Conservation (phyloP, 305 asterid species). For the Striga hermonthica region DNA sequence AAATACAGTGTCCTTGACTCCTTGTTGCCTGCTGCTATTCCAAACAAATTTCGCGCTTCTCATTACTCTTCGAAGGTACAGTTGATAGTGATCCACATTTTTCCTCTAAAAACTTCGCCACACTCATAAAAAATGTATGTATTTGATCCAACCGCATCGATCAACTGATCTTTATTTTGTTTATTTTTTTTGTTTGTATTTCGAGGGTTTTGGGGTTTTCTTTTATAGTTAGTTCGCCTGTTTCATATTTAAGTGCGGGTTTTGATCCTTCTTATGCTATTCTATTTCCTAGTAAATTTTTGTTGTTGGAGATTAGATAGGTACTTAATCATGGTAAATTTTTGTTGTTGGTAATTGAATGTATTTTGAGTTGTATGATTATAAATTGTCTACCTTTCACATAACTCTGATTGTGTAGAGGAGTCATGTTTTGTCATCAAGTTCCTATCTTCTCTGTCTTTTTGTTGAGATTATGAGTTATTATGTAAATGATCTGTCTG, state of each 20-base stretch:
- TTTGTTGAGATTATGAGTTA: background rate
- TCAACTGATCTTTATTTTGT: conserved; percentile 17
- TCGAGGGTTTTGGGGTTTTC: conserved; percentile 7
- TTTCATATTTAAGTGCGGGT: conserved; percentile 17
- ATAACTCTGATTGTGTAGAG: background rate
- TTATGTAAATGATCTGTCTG: background rate
- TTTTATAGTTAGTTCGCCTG: background rate
- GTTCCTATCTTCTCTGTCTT: background rate
- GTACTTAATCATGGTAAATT: conserved; percentile 4
- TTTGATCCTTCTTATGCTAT: background rate
- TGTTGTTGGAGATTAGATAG: background rate
- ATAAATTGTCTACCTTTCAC: background rate
- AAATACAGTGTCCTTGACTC: too few species aligned
- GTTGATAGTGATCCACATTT: too few species aligned
- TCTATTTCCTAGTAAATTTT: background rate
- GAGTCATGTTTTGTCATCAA: too few species aligned
- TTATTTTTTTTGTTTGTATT: conserved; percentile 1
- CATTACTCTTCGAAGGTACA: too few species aligned
- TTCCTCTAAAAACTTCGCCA: too few species aligned
- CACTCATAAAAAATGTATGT: conserved; percentile 8
- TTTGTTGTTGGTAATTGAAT: conserved; percentile 13
- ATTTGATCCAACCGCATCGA: background rate
- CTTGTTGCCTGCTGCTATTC: too few species aligned
- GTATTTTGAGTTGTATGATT: conserved; percentile 20
- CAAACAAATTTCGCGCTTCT: too few species aligned